phyloP scores from a whole-genome alignment of 2,329 filamentous ascomycete species.

The Diaporthe capsici region DNA sequence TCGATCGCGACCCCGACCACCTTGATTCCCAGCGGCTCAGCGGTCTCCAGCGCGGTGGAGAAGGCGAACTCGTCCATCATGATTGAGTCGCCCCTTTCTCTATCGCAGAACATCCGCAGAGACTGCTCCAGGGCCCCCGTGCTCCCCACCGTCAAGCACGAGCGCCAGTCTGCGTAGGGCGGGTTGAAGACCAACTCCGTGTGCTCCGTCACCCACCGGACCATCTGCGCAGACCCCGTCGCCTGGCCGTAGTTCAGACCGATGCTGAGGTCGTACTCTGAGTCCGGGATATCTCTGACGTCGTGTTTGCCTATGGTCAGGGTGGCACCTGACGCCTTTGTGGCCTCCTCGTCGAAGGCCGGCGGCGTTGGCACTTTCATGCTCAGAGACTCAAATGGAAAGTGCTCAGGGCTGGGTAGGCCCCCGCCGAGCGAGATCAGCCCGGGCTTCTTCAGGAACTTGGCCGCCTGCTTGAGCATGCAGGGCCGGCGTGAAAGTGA shows the following conservation, averaged over 20 bases:
- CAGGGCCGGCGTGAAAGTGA: conserved; percentile 72
- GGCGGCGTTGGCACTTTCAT: conserved; percentile 80
- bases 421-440: conserved; percentile 95
- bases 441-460: conserved; percentile 83
- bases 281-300: conserved; percentile 63
- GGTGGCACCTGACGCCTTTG: conserved; percentile 69
- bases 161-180: conserved; percentile 91
- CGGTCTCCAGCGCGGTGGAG: conserved; percentile 76
- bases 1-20: conserved; percentile 67
- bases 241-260: conserved; percentile 95
- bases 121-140: conserved; percentile 89
- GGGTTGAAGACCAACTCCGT: conserved; percentile 91
- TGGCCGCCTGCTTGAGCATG: conserved; percentile 87
- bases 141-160: conserved; percentile 86
- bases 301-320: conserved; percentile 88
- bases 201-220: conserved; percentile 94
- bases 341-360: conserved; percentile 79
- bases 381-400: conserved; percentile 86
- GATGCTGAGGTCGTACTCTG: conserved; percentile 81
- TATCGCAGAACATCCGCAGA: conserved; percentile 83
- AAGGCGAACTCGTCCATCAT: conserved; percentile 95
- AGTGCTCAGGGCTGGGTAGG: conserved; percentile 89
- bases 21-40: conserved; percentile 66
- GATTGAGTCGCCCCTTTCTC: conserved; percentile 79
- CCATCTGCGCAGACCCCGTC: conserved; percentile 85